phyloP scores from a whole-genome alignment of 140 eudicot species.

The Cichorium intybus region DNA sequence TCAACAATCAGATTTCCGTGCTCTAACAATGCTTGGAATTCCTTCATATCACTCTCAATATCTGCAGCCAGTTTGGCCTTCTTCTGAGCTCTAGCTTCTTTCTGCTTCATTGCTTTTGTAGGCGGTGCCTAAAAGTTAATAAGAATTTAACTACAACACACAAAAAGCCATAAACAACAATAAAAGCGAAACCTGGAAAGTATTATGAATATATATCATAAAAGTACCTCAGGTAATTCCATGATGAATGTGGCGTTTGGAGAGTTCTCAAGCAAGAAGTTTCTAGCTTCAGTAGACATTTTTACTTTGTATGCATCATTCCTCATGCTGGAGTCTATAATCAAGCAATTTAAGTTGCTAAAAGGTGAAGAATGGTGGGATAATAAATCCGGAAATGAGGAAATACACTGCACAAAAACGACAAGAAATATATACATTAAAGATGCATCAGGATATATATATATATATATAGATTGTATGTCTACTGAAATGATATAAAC shows the following conservation, averaged over 20 bases:
- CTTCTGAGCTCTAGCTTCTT: conserved; percentile 15
- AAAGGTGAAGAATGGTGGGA: conserved; percentile 9
- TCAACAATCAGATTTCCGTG: background rate
- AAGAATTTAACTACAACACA: background rate
- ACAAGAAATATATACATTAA: background rate
- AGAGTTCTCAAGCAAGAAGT: conserved; percentile 21
- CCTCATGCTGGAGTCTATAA: background rate
- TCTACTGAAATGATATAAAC: background rate
- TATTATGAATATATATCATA: background rate
- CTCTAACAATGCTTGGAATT: conserved; percentile 3
- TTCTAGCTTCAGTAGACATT: conserved; percentile 1
- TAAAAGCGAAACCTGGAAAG: background rate
- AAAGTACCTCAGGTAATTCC: conserved; percentile 15
- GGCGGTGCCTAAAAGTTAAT: conserved; percentile 12
- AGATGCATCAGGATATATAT: background rate
- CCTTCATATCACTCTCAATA: conserved; percentile 7
- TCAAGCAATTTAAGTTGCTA: conserved; percentile 14
- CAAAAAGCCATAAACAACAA: too few species aligned
- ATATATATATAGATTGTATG: too few species aligned
- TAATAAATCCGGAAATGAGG: conserved; percentile 6
- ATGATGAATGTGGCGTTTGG: conserved; percentile 17
- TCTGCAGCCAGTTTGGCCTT: conserved; percentile 8
- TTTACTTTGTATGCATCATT: background rate
- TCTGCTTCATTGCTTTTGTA: conserved; percentile 19
- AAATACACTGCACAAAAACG: conserved; percentile 9